Conservation (phyloP, 805 yeast species). For the Sugiyamaella floridensis region DNA sequence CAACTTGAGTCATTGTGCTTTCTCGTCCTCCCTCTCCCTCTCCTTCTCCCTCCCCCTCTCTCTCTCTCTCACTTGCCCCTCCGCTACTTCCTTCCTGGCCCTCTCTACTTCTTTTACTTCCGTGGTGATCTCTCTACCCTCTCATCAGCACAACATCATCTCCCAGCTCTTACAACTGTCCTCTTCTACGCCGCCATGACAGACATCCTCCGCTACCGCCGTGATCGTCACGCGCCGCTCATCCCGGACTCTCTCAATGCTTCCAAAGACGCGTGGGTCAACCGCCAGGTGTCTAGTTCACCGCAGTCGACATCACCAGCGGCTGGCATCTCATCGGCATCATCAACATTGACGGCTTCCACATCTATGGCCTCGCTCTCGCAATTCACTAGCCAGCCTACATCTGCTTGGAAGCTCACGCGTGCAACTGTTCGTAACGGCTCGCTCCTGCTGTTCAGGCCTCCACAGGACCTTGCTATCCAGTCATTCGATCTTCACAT, state of each 20-base stretch:
- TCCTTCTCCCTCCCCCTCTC: background rate
- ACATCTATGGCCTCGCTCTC: background rate
- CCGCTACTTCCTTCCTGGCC: background rate
- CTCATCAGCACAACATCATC: background rate
- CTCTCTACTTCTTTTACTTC: background rate
- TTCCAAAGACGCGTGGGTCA: conserved; percentile 53
- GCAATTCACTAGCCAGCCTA: background rate
- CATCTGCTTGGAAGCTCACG: conserved; percentile 37
- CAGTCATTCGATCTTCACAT: conserved; percentile 29
- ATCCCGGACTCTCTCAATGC: conserved; percentile 5
- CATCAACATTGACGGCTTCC: conserved; percentile 1
- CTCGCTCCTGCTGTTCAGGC: conserved; percentile 52
- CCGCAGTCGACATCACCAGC: conserved; percentile 3
- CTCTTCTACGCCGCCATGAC: background rate
- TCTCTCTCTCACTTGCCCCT: background rate
- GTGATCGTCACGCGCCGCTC: background rate
- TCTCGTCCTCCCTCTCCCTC: background rate
- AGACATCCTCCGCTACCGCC: background rate
- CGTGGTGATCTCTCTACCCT: background rate
- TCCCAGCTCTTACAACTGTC: background rate
- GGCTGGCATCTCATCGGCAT: conserved; percentile 1
- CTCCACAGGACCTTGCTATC: conserved; percentile 43
- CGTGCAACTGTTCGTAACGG: conserved; percentile 70
- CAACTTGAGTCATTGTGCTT: background rate
- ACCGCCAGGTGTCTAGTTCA: conserved; percentile 30